Base-by-base conservation (phyloP, 306 rosid species). In the Lotus japonicus region DNA sequence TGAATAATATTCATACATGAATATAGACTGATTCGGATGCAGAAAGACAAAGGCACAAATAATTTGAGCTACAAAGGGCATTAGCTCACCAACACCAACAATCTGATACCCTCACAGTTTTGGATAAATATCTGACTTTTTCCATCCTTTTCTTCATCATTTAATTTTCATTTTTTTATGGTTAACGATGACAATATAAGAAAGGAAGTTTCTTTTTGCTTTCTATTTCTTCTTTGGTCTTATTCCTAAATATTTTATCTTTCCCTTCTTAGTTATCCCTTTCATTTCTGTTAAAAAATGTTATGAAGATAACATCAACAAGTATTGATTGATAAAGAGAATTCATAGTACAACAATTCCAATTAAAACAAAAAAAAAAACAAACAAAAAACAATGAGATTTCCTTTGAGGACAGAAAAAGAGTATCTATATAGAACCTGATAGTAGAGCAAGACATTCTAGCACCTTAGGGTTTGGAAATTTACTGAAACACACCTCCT, bases 401-500 rank as follows among this genome's bases (percentile, higher is more conserved):
- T 9, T 71, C 77, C 61, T 49, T 38, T 35, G 35, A 46, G 63
- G 26, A 21, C 42, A 53, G 26, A 9, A 53, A 19, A 53, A 18
- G 18, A 54, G 18, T 23, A 51, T 28, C 66, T 14, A 7, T 43
- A 75, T 7, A 15, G n/a, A 68, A 38, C n/a, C 12, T 4, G 48
- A 43, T 13, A 42, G 42, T 9, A 35, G 9, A 12, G 23, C 64
- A 14, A 38, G 33, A 58, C 39, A 57, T 41, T 38, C 44, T 13
- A 11, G 54, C 48, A 63, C 14, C 50, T 21, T 2, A 31, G 19
- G 11, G 43, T 45, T 65, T 60, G 9, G 21, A 19, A 61, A 66
- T 26, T n/a, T n/a, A n/a, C n/a, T n/a, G 44, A 73, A 54, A 43
- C 71, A 65, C 65, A 92, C 97, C 88, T 90, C 94, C 65, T 80